A percentile compares a stretch with the other conserved stretches of the same genome.
These are phyloP conservation scores for Porcisia deanei DNA, from an alignment of 208 protist species.

Conservation along the genomic window DNA sequence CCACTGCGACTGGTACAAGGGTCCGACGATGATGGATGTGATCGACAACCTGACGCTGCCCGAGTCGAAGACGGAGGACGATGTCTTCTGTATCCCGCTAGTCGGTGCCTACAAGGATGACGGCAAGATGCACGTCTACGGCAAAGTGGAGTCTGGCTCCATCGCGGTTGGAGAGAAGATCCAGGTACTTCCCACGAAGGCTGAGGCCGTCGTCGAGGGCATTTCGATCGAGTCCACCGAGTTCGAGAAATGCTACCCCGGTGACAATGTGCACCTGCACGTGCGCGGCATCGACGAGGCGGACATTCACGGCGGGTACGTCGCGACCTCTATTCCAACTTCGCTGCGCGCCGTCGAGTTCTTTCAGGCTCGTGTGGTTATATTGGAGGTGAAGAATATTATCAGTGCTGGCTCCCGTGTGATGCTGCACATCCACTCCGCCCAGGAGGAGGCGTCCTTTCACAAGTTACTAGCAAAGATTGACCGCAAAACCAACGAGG, in stretches of 20 bases:
- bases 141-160: constrained; percentile 95
- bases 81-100: constrained; percentile 94
- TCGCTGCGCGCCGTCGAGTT: constrained; percentile 86
- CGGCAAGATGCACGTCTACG: constrained; percentile 92
- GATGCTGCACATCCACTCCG: constrained; percentile 95
- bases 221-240: constrained; percentile 91
- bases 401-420: constrained; percentile 93
- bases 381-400: constrained; percentile 95
- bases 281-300: constrained; percentile 90
- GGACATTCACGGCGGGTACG: constrained; percentile 86
- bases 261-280: constrained; percentile 93
- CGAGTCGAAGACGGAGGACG: constrained; percentile 77
- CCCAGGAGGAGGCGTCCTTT: constrained; percentile 92
- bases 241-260: constrained; percentile 88
- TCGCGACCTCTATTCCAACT: constrained; percentile 86
- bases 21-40: constrained; percentile 91
- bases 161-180: constrained; percentile 90
- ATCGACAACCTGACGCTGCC: constrained; percentile 90
- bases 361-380: constrained; percentile 95
- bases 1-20: constrained; percentile 92
- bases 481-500: constrained; percentile 92
- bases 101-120: constrained; percentile 96
- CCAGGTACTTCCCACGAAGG: constrained; percentile 80
- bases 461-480: constrained; percentile 91
- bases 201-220: constrained; percentile 80